Base-by-base conservation (phyloP, 176 grass and related monocot genomes). In the Zoysia japonica region DNA sequence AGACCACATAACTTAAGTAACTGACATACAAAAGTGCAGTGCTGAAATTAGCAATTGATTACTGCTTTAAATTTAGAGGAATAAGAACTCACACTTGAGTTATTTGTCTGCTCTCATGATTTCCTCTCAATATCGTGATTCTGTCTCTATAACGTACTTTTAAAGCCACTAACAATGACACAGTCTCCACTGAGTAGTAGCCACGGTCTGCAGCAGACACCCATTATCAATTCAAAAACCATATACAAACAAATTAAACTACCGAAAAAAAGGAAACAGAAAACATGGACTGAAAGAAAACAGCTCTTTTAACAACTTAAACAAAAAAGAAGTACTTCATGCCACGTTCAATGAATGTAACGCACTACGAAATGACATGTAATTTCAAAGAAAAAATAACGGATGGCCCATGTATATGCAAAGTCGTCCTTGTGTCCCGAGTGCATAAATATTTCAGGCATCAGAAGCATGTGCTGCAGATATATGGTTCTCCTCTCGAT, bases 91-190 rank as follows among this genome's bases (percentile, higher is more conserved):
- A 92, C 87, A 96, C 85, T 96, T 96, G 93, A 61, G 87, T 92
- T 71, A 92, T 96, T 86, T 92, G 85, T 82, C 90, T 85, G 82
- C 87, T 92, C 75, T 92, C 90, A 53, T 95, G 89, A 65, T 92
- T 95, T 80, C 92, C 89, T 83, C 81, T 88, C 80, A 93, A 74
- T 75, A 93, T 93, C 68, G 93, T 84, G 77, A 96, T 96, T 85
- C 85, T 86, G 78, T 92, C 87, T 84, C 89, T 90, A 73, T 87
- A 88, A 39, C 90, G 87, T 47, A 92, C 90, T 88, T 85, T 92
- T 53, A 92, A 65, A 81, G 90, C 82, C 75, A 96, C 93, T 80
- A 88, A 65, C 51, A 96, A 71, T 15, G 87, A 55, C 38, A 77
- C 85, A 43, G 90, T 96, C 70, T 96, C 82, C 83, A 96, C 90